Evolutionary conservation across 768 basidiomycete species (phyloP).

Genomic region (Holtermanniella nyarrowii): DNA sequence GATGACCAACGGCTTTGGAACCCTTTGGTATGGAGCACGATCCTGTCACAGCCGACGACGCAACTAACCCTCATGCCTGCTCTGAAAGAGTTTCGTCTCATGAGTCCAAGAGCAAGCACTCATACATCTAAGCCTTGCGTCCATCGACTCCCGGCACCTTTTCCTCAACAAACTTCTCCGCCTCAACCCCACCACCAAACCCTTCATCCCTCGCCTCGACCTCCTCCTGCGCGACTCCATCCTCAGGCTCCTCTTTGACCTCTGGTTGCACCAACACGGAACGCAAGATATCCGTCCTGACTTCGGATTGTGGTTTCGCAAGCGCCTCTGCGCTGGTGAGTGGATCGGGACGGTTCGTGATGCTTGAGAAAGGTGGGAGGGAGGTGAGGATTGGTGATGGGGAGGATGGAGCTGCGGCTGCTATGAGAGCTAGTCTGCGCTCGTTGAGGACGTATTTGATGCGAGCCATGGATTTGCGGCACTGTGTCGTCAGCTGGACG

Average conservation of each 20-base stretch:
- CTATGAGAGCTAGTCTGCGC: conserved; percentile 70
- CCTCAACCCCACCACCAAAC: conserved; percentile 24
- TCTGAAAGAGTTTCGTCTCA: no score
- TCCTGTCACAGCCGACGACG: no score
- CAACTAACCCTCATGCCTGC: no score
- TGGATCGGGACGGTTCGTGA: conserved; percentile 4
- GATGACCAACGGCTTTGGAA: no score
- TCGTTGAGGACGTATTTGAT: conserved; percentile 90
- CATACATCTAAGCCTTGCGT: no score
- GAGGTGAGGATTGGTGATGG: neutral
- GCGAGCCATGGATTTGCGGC: conserved; percentile 90
- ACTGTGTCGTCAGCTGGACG: conserved; percentile 44
- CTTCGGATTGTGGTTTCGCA: conserved; percentile 1
- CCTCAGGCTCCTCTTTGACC: conserved; percentile 5
- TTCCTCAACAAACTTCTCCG: conserved; percentile 26
- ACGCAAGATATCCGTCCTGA: conserved; percentile 8
- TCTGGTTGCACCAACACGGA: conserved; percentile 6
- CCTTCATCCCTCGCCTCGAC: conserved; percentile 26
- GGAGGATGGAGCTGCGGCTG: conserved; percentile 45
- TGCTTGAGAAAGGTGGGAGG: conserved; percentile 11
- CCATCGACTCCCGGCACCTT: neutral
- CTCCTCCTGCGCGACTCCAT: conserved; percentile 21
- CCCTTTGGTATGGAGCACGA: no score
- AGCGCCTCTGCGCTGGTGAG: conserved; percentile 8
- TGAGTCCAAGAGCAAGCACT: no score